These are phyloP conservation scores for Cercophora samala DNA, from an alignment of 495 filamentous ascomycete species.

Conservation along the genomic window DNA sequence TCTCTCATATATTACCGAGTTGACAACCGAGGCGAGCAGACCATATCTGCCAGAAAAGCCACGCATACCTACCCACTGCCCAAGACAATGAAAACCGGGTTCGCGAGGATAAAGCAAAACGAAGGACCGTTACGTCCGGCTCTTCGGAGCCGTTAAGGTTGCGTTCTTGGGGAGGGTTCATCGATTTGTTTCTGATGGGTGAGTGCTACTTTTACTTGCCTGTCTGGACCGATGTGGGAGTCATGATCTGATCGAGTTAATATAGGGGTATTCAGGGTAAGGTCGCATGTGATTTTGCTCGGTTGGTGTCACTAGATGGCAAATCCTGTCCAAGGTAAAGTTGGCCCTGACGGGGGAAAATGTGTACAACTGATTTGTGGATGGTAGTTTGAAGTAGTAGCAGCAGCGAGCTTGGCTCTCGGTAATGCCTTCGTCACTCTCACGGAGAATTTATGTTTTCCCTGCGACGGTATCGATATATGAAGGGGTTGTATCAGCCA, in stretches of 20 bases:
- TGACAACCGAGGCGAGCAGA: neutral
- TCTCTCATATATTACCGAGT: neutral
- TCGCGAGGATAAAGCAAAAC: neutral
- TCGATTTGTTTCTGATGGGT: neutral
- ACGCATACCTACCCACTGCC: neutral
- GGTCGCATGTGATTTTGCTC: too few relatives aligned
- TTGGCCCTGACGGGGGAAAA: too few relatives aligned
- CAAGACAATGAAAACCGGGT: neutral
- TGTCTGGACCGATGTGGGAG: too few relatives aligned
- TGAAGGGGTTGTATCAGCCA: neutral
- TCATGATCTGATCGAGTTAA: too few relatives aligned
- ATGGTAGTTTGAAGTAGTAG: neutral
- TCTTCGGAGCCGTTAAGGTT: neutral
- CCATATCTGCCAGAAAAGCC: neutral
- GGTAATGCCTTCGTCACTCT: neutral
- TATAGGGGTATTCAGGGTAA: too few relatives aligned
- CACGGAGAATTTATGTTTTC: neutral
- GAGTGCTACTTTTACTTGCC: too few relatives aligned
- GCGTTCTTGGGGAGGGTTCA: neutral
- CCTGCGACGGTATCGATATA: neutral
- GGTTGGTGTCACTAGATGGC: too few relatives aligned
- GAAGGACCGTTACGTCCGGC: slow-evolving; percentile 2
- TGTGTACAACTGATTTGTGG: too few relatives aligned
- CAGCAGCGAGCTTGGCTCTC: neutral
- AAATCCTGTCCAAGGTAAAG: too few relatives aligned